phyloP scores from a whole-genome alignment of 2,329 filamentous ascomycete species.

The Alternaria angustiovoidea region DNA sequence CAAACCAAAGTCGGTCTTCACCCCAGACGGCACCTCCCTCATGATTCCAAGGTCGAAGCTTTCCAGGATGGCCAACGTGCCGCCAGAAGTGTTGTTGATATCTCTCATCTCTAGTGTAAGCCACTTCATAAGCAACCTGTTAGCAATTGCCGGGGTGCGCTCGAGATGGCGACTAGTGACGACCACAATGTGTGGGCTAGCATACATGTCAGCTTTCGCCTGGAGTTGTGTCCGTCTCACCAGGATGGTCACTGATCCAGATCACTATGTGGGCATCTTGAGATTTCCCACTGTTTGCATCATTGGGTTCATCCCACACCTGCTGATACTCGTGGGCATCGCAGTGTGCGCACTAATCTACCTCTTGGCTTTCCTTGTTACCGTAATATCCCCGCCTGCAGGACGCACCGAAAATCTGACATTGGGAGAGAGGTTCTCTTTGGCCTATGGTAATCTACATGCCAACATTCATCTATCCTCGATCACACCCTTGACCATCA shows the following conservation, averaged over 20 bases:
- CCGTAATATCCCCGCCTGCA: slow-evolving; percentile 71
- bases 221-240: slow-evolving; percentile 71
- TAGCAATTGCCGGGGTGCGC: slow-evolving; percentile 83
- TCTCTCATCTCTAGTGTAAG: slow-evolving; percentile 89
- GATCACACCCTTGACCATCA: slow-evolving; percentile 72
- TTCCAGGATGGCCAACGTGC: slow-evolving; percentile 82
- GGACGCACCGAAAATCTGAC: slow-evolving; percentile 56
- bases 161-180: slow-evolving; percentile 81
- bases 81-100: slow-evolving; percentile 86
- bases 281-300: slow-evolving; percentile 94
- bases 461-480: slow-evolving; percentile 84
- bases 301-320: slow-evolving; percentile 91
- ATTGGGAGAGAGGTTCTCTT: slow-evolving; percentile 67
- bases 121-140: slow-evolving; percentile 81
- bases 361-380: slow-evolving; percentile 75
- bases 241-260: slow-evolving; percentile 48
- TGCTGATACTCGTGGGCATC: slow-evolving; percentile 86
- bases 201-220: slow-evolving; percentile 85
- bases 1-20: slow-evolving; percentile 47
- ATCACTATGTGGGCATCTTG: slow-evolving; percentile 70
- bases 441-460: slow-evolving; percentile 88
- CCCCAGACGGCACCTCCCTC: slow-evolving; percentile 57
- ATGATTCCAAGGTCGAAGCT: slow-evolving; percentile 66
- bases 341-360: slow-evolving; percentile 80
- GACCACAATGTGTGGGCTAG: slow-evolving; percentile 87